A percentile compares a stretch with the other conserved stretches of the same genome.
phyloP scores from a whole-genome alignment of 176 grass and related monocot species.

The Chloris gayana region DNA sequence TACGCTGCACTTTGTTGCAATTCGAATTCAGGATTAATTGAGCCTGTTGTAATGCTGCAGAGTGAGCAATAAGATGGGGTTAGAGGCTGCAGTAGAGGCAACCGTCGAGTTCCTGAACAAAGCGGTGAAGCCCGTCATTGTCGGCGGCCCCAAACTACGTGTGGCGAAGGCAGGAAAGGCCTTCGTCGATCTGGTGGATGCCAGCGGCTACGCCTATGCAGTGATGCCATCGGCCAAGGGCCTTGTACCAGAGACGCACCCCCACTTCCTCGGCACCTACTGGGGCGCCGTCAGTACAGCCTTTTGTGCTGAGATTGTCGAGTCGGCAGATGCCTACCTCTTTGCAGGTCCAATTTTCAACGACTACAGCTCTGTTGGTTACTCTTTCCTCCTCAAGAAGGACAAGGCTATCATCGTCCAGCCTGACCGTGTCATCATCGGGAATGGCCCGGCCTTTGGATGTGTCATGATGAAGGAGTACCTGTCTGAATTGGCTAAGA shows the following conservation, averaged over 20 bases:
- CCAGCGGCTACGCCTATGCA: slow-evolving; percentile 68
- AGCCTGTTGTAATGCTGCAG: slow-evolving; percentile 37
- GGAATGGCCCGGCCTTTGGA: slow-evolving; percentile 74
- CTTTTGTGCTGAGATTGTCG: slow-evolving; percentile 83
- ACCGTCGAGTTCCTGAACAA: slow-evolving; percentile 71
- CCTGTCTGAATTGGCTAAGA: slow-evolving; percentile 56
- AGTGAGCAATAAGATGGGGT: slow-evolving; percentile 72
- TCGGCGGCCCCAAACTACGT: slow-evolving; percentile 71
- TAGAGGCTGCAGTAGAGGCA: slow-evolving; percentile 74
- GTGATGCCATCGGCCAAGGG: slow-evolving; percentile 92
- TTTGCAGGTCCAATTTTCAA: slow-evolving; percentile 90
- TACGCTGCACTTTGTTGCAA: neutral
- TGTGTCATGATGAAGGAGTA: slow-evolving; percentile 81
- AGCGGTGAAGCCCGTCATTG: slow-evolving; percentile 79
- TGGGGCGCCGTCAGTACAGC: slow-evolving; percentile 87
- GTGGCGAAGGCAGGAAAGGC: slow-evolving; percentile 66
- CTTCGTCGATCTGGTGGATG: slow-evolving; percentile 59
- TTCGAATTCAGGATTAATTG: neutral
- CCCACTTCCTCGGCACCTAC: slow-evolving; percentile 82
- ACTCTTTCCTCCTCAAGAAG: slow-evolving; percentile 90
- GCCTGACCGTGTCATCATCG: slow-evolving; percentile 68
- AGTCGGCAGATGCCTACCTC: slow-evolving; percentile 82
- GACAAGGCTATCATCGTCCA: slow-evolving; percentile 85
- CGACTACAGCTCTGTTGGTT: slow-evolving; percentile 91
- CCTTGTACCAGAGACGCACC: slow-evolving; percentile 71